These are phyloP conservation scores for Thelonectria discophora DNA, from an alignment of 2,329 filamentous ascomycete species.

Conservation along the genomic window DNA sequence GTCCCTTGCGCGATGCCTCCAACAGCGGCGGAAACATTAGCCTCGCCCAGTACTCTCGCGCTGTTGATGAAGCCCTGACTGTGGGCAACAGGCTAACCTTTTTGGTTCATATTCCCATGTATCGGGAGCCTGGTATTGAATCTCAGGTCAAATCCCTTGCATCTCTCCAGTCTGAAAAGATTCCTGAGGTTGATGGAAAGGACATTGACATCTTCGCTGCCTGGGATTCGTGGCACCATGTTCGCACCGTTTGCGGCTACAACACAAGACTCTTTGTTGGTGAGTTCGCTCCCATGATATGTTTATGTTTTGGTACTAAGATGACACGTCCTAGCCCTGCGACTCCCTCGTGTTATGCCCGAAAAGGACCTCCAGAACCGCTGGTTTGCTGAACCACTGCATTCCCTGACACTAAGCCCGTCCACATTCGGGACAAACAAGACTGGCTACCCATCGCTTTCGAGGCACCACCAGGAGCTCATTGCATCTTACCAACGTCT, in stretches of 20 bases:
- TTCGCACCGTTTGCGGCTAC: constrained; percentile 88
- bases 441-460: constrained; percentile 68
- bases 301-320: not conserved
- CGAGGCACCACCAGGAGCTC: constrained; percentile 67
- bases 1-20: constrained; percentile 73
- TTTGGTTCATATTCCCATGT: constrained; percentile 85
- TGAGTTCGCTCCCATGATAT: constrained; percentile 58
- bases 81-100: constrained; percentile 81
- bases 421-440: constrained; percentile 68
- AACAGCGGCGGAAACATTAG: constrained; percentile 59
- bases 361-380: constrained; percentile 68
- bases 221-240: constrained; percentile 95
- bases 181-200: constrained; percentile 46
- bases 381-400: constrained; percentile 75
- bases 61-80: constrained; percentile 80
- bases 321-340: constrained; percentile 54
- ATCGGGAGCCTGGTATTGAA: constrained; percentile 72
- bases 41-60: constrained; percentile 81
- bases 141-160: constrained; percentile 63
- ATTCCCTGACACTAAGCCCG: constrained; percentile 65
- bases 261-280: constrained; percentile 81
- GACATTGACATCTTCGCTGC: constrained; percentile 77
- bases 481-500: constrained; percentile 71
- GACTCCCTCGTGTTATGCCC: constrained; percentile 67
- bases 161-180: constrained; percentile 47